Evolutionary conservation across 2,329 filamentous ascomycete species (phyloP), one percentile per base, ranked within the genome.

Genomic region (Exophiala lecanii-corni): DNA sequence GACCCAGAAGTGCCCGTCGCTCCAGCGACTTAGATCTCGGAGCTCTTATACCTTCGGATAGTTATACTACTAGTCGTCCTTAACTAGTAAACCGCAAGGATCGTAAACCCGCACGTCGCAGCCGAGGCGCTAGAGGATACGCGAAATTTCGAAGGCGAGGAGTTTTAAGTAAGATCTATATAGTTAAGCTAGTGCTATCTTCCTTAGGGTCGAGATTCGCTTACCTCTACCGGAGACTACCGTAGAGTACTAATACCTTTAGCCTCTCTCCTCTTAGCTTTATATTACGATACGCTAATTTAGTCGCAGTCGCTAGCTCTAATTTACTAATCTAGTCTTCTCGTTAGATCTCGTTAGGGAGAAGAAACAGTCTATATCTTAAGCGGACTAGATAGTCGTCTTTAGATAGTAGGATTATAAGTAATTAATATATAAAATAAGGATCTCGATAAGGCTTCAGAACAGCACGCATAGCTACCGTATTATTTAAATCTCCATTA

Each of bases 41-140:
- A 84, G 67, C 55, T 84, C 81, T 50, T 78, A 76, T 0, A 84
- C 79, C 47, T 80, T 81, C 0, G 69, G 63, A 51, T 84, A 79
- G 3, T 56, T 58, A 43, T 75, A 71, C n/a, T 76, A 71, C 2
- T 69, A 65, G 45, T 81, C 78, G 52, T 84, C 80, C 51, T 81
- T 81, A n/a, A 81, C 66, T 0, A 80, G 81, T 0, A 84, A 62
- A 1, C 69, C 73, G 1, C 63, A 59, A 0, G 80, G 80, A 45
- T 84, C 63, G 56, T 72, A 84, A 1, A 84, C 65, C 3, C 80
- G 74, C 2, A 84, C 80, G 50, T 84, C 81, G 55, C 79, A 83
- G 17, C 81, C 81, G 0, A 84, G 70, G 2, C 79, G 73, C 57
- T 73, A 76, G 2, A 84, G 72, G 32, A 84, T 79, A 0, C 81